Percentiles rank a stretch among this genome's conserved stretches.
Conservation (phyloP, 1,284 basidiomycete genomes). For the Kwoniella shivajii region DNA sequence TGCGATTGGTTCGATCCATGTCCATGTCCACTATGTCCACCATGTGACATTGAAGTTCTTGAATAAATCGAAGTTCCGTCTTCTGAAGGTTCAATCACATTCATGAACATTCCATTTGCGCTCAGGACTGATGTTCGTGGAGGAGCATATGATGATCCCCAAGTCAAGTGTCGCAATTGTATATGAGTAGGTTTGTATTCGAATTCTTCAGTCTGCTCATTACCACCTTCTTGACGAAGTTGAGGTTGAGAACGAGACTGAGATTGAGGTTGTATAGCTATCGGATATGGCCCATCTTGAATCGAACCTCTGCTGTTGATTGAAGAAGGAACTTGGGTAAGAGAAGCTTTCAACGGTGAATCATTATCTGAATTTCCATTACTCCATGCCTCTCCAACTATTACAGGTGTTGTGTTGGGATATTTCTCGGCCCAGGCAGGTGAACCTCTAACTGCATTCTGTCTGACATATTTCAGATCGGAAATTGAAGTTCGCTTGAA, state of each 20-base stretch:
- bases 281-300: neutral
- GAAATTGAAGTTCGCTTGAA: conserved; percentile 4
- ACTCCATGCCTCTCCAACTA: neutral
- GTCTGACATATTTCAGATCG: conserved; percentile 1
- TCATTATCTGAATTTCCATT: neutral
- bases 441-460: neutral
- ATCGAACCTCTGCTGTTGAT: neutral
- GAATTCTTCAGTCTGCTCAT: neutral
- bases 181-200: neutral
- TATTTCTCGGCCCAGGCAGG: conserved; percentile 21
- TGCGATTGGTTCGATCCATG: neutral
- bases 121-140: neutral
- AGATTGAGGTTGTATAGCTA: too few relatives aligned
- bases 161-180: conserved; percentile 3
- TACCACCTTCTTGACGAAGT: neutral
- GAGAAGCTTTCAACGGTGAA: neutral
- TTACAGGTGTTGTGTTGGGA: neutral
- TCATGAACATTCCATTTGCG: conserved; percentile 4
- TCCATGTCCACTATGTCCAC: too few relatives aligned
- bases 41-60: conserved; percentile 2
- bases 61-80: conserved; percentile 9
- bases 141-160: conserved; percentile 6
- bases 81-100: neutral
- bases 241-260: too few relatives aligned
- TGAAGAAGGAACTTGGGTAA: neutral